Conservation (phyloP, 805 yeast genomes). For the Candida coleopterorum region DNA sequence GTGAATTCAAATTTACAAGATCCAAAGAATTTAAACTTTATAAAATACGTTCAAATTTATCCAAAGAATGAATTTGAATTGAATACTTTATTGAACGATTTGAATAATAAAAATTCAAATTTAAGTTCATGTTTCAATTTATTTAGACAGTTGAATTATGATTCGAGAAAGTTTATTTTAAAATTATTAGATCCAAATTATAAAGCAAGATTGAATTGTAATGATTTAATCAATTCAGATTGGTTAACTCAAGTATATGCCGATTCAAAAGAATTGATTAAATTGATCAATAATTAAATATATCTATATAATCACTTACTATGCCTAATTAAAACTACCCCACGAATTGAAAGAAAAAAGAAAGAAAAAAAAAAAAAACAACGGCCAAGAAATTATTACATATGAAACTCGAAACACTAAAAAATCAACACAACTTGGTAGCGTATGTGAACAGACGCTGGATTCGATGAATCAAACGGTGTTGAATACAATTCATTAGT, state of each 20-base stretch:
- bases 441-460: no score
- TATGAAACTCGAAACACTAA: no score
- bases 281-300: constrained; percentile 10
- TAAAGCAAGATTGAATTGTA: constrained; percentile 18
- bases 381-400: no score
- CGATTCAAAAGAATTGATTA: constrained; percentile 29
- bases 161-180: constrained; percentile 28
- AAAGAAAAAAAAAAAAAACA: no score
- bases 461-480: no score
- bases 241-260: constrained; percentile 40
- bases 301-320: no score
- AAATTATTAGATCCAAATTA: constrained; percentile 31
- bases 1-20: constrained; percentile 26
- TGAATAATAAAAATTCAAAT: constrained; percentile 19
- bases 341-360: no score
- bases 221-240: constrained; percentile 24
- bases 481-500: no score
- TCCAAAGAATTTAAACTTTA: constrained; percentile 16
- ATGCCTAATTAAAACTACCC: no score
- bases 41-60: constrained; percentile 21
- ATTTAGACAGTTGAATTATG: constrained; percentile 35
- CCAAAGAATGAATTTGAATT: constrained; percentile 16
- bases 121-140: constrained; percentile 23
- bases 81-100: constrained; percentile 15
- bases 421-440: no score